A percentile compares a stretch with the other conserved stretches of the same genome.
Evolutionary conservation across 2,329 filamentous ascomycete species (phyloP).

Genomic region (Didymella lethalis): DNA sequence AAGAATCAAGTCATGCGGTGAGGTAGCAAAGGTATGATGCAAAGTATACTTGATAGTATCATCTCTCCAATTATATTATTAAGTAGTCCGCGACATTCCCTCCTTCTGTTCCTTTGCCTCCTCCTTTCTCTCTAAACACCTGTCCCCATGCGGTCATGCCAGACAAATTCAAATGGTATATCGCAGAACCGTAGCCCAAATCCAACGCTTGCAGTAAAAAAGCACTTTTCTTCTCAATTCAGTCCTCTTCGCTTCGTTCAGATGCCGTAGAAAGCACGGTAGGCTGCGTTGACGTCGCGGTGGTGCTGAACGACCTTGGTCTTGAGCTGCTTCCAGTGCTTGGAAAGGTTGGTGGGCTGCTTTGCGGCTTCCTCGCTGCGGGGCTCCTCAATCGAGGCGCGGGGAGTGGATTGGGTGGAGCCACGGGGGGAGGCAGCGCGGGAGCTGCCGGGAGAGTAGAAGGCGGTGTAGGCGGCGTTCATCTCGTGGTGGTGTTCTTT

Average conservation of each 20-base stretch:
- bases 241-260: slow-evolving; percentile 3
- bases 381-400: slow-evolving; percentile 28
- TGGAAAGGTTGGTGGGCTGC: slow-evolving; percentile 32
- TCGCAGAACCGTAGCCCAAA: slow-evolving; percentile 22
- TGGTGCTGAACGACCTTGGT: slow-evolving; percentile 44
- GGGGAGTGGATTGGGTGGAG: slow-evolving; percentile 24
- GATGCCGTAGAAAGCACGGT: slow-evolving; percentile 26
- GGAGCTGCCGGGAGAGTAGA: slow-evolving; percentile 32
- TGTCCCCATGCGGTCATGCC: slow-evolving; percentile 4
- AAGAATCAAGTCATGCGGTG: slow-evolving; percentile 9
- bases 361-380: slow-evolving; percentile 19
- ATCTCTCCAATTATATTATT: slow-evolving; percentile 19
- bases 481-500: slow-evolving; percentile 44
- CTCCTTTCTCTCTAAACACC: slow-evolving; percentile 4
- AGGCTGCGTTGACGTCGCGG: slow-evolving; percentile 37
- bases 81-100: slow-evolving; percentile 13
- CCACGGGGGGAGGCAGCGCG: slow-evolving; percentile 15
- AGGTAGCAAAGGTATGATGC: neutral
- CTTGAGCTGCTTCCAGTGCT: slow-evolving; percentile 39
- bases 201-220: slow-evolving; percentile 20
- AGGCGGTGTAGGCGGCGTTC: slow-evolving; percentile 40
- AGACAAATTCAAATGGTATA: slow-evolving; percentile 25
- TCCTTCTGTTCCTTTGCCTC: neutral
- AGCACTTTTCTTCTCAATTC: slow-evolving; percentile 17
- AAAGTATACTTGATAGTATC: slow-evolving; percentile 20